Evolutionary conservation across 2,329 filamentous ascomycete species (phyloP), one percentile per base, ranked within the genome.

Genomic region (Neophaeococcomyces mojaviensis): DNA sequence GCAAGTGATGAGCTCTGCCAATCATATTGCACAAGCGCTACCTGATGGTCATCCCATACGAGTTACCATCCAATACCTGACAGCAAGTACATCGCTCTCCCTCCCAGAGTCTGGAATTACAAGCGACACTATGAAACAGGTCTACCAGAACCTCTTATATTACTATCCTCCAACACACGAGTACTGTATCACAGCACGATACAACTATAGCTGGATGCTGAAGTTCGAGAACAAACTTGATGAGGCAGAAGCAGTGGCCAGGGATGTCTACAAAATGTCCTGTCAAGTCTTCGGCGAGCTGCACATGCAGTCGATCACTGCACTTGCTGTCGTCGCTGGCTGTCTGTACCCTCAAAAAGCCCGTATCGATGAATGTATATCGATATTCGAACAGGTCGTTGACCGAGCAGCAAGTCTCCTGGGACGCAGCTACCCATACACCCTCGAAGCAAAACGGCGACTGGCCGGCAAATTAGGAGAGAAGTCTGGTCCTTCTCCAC

Each of bases 151-250:
- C 15, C 35, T 46, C 10, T 26, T 39, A 18, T 24, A 39, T n/a
- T 39, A 46, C 18, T 39, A 36, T 10, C 35, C 35, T 19, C 35
- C 43, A 15, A 33, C 15, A 4, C 43, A 46, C 19, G 35, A 39
- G 32, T 46, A 46, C 9, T 46, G 48, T 15, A 55, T 57, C 31
- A 50, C 51, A 20, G 47, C 51, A 10, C 36, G 52, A 19, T 55
- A 57, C 41, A 55, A 53, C 35, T 52, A 52, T 34, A 49, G 49
- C 9, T 55, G 48, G 37, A 54, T 52, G 49, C 47, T 57, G 13
- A 54, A 53, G 28, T 49, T 50, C 18, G 54, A 56, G 39, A 28
- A 44, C 7, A 37, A 44, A 28, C 33, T 50, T 4, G 47, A 51
- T 15, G 34, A 49, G n/a, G 50, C 50, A 10, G 54, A 56, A 38